Evolutionary conservation across 345 rosid genomes (phyloP).

Genomic region (Carallia pectinifolia): DNA sequence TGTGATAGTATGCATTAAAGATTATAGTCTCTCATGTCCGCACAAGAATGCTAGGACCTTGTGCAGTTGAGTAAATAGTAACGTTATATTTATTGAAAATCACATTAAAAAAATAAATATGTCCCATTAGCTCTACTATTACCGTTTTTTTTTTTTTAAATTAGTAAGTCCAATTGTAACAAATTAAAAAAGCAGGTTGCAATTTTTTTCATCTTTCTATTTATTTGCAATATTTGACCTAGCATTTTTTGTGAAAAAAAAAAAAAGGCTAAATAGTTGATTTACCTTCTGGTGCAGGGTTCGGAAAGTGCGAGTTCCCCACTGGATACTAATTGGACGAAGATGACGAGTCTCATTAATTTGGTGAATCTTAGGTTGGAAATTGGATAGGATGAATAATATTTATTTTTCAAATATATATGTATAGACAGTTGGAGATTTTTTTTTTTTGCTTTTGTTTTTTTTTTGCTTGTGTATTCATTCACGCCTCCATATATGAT

Average conservation of each 20-base stretch:
- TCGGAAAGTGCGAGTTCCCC: slow-evolving; percentile 24
- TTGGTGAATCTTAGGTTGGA: neutral
- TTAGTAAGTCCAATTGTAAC: too few species aligned
- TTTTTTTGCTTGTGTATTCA: neutral
- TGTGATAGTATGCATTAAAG: too few species aligned
- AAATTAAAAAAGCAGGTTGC: too few species aligned
- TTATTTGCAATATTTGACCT: neutral
- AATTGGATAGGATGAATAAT: neutral
- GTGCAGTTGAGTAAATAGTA: too few species aligned
- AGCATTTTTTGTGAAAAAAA: too few species aligned
- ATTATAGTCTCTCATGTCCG: too few species aligned
- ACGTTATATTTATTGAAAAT: too few species aligned
- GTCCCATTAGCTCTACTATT: too few species aligned
- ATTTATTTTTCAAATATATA: neutral
- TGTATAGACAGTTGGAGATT: neutral
- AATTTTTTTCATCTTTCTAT: neutral
- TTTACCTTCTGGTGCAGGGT: slow-evolving; percentile 8
- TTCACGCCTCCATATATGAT: neutral
- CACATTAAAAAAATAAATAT: too few species aligned
- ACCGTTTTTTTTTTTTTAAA: too few species aligned
- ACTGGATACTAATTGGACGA: slow-evolving; percentile 16
- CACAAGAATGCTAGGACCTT: too few species aligned
- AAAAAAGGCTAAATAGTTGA: neutral
- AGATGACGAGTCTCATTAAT: neutral
- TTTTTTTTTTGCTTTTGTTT: neutral